Evolutionary conservation across 176 grass and related monocot species (phyloP), one percentile per base, ranked within the genome.

Genomic region (Phoenix dactylifera): DNA sequence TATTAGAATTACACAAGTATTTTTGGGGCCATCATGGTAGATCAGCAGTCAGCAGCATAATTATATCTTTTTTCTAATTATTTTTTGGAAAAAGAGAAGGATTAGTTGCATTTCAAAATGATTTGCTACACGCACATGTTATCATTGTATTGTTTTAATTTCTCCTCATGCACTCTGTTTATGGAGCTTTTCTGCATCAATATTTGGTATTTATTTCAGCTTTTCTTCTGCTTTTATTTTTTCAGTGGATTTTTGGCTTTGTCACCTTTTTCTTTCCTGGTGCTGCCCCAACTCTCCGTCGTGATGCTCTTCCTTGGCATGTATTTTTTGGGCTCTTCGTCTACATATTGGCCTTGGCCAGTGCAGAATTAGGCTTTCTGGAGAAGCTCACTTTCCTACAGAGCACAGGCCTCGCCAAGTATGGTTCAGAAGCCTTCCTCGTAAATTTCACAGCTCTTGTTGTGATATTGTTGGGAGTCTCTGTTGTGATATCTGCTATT

Each of bases 371-470:
- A 62, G 93, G 93, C 3, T 76, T 92, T 50, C 73, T 98, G 65
- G 84, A 98, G 81, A 98, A 98, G 65, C 81, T 92, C 48, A 88
- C 87, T 4, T 88, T 98, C 73, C 78, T 98, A n/a, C 70, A 98
- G 82, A 92, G 15, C 73, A 19, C 56, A 17, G 81, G 84, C 26
- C 76, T 98, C 60, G 70, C 72, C 54, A 92, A 88, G 63, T 98
- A 88, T 56, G 76, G 93, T 57, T 24, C 81, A 24, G 84, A 98
- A 77, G 84, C 87, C 16, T 66, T 86, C 52, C 79, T 92, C 26
- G 87, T 98, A 60, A 98, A 98, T 70, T 88, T 70, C 62, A 98
- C 81, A 12, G 87, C 78, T 7, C 56, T 98, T 5, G 59, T 85
- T 23, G 84, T 97, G 50, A 81, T 78, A 26, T 73, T 92, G 20